A percentile compares a stretch with the other conserved stretches of the same genome.
phyloP scores from a whole-genome alignment of 1,139 yeast genomes.

The Kodamaea ohmeri region DNA sequence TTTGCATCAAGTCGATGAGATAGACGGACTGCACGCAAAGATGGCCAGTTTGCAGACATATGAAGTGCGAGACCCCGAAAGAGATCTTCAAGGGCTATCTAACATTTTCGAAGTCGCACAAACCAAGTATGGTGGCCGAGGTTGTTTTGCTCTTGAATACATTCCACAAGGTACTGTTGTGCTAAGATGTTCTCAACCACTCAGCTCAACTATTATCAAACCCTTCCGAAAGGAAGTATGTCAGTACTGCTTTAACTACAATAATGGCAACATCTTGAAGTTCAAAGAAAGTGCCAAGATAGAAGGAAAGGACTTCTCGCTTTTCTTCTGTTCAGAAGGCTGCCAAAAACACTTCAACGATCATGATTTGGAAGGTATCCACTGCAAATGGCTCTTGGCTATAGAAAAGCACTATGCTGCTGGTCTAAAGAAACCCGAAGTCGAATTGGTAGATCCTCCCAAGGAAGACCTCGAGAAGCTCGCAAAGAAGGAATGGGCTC shows the following conservation, averaged over 20 bases:
- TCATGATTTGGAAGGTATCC: slow-evolving; percentile 23
- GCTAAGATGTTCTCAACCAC: slow-evolving; percentile 38
- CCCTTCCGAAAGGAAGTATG: slow-evolving; percentile 70
- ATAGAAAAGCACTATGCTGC: slow-evolving; percentile 27
- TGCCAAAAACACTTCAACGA: slow-evolving; percentile 40
- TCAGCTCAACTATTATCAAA: slow-evolving; percentile 48
- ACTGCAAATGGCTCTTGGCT: slow-evolving; percentile 23
- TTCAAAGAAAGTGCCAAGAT: slow-evolving; percentile 20
- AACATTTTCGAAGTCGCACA: slow-evolving; percentile 36
- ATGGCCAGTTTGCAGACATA: neutral
- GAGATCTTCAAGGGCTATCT: slow-evolving; percentile 4
- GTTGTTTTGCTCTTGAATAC: slow-evolving; percentile 50
- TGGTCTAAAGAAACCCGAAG: slow-evolving; percentile 26
- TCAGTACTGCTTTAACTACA: slow-evolving; percentile 51
- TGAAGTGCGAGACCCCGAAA: neutral
- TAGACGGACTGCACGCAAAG: neutral
- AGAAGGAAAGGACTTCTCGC: slow-evolving; percentile 13
- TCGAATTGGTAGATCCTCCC: slow-evolving; percentile 13
- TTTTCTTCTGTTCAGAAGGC: slow-evolving; percentile 55
- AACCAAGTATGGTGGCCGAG: slow-evolving; percentile 61
- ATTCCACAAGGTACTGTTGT: slow-evolving; percentile 45
- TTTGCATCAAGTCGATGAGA: slow-evolving; percentile 2
- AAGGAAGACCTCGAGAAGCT: slow-evolving; percentile 26
- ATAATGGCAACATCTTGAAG: slow-evolving; percentile 49
- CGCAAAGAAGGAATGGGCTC: slow-evolving; percentile 27